Evolutionary conservation across 1,139 yeast genomes (phyloP), one percentile per base, ranked within the genome.

Genomic region (Kazachstania sp.): DNA sequence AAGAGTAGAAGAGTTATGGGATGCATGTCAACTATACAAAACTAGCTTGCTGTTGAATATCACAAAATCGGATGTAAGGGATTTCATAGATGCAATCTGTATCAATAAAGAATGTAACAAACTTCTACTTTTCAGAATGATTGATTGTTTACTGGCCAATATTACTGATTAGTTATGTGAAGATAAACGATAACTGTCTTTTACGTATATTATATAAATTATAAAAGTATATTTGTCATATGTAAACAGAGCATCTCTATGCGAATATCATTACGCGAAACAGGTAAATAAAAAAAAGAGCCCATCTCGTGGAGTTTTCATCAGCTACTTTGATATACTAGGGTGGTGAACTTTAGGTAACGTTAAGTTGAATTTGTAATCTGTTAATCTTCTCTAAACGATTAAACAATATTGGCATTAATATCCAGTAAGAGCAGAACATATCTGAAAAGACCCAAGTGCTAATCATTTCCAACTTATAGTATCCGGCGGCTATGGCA

Each of bases 401-500:
- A 23, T 4, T 9, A 3, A 7, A 23, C 6, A 4, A 7, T 23
- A 23, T 23, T 23, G 8, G 2, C 6, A 23, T 4, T 23, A 9
- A 23, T 23, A 3, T n/a, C 8, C 28, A n/a, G n/a, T 23, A 23
- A 7, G 6, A 23, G 8, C 8, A 23, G 28, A 23, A 9, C 28
- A 23, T 7, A 9, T 23, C 8, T 23, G 28, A 7, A 23, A n/a
- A 23, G 28, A 23, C 6, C 28, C 4, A 23, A 23, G 9, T 7
- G 6, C 4, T 23, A 23, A 7, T 4, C 28, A 15, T 36, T 12
- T n/a, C 8, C 38, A 12, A 20, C 12, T n/a, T 36, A 12, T 29
- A 29, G 13, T 12, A 20, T 38, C 29, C 45, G 50, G 61, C 62
- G 62, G 60, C 60, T 53, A 60, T 61, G 64, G 47, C 59, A 39